These are phyloP conservation scores for Salvia rosmarinus DNA, from an alignment of 257 asterid genomes.

Conservation along the genomic window DNA sequence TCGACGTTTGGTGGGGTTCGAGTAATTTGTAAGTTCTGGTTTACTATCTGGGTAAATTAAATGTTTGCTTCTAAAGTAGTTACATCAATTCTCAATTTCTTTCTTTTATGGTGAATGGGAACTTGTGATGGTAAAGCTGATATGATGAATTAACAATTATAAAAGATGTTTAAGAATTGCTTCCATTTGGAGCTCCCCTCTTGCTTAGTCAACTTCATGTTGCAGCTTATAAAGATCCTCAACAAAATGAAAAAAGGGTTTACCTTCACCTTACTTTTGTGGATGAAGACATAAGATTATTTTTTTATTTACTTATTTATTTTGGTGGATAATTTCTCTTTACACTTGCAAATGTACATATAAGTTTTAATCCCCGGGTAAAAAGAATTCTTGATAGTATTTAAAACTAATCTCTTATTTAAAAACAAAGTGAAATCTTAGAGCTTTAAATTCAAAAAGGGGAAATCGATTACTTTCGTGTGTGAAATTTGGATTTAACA, in stretches of 20 bases:
- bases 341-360: background rate
- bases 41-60: conserved; percentile 20
- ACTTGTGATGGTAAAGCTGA: conserved; percentile 37
- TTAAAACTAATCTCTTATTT: background rate
- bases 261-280: conserved; percentile 29
- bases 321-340: background rate
- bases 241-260: conserved; percentile 9
- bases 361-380: background rate
- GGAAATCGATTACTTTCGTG: background rate
- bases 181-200: conserved; percentile 33
- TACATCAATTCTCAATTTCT: background rate
- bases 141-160: conserved; percentile 15
- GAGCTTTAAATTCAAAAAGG: background rate
- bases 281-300: no score
- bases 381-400: background rate
- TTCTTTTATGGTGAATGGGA: conserved; percentile 14
- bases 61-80: conserved; percentile 11
- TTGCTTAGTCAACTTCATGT: conserved; percentile 37
- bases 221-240: conserved; percentile 17
- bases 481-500: background rate
- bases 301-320: no score
- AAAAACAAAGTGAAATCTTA: background rate
- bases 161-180: conserved; percentile 27
- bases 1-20: no score
- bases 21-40: conserved; percentile 5